A percentile compares a stretch with the other conserved stretches of the same genome.
These are phyloP conservation scores for Salicornia ramosissima DNA, from an alignment of 148 eudicot species.

Conservation along the genomic window DNA sequence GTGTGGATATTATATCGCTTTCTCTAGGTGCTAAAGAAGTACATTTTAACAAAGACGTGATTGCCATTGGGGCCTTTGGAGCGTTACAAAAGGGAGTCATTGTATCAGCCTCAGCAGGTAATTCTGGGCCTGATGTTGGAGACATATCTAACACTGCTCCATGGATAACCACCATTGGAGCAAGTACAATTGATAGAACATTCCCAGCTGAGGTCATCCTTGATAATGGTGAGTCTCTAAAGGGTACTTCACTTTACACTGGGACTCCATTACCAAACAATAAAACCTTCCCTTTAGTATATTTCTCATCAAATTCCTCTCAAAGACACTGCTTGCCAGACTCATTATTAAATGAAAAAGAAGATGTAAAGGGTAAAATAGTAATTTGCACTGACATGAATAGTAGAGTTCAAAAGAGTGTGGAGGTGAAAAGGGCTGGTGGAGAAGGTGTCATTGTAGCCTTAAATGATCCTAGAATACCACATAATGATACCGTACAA, in stretches of 20 bases:
- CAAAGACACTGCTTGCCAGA: not conserved
- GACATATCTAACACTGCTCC: conserved; percentile 45
- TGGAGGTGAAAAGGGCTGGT: not conserved
- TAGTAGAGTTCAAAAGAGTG: not conserved
- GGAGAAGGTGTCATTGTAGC: not conserved
- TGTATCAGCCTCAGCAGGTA: conserved; percentile 52
- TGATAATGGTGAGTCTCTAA: conserved; percentile 7
- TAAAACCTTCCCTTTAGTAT: not conserved
- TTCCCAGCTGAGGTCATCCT: conserved; percentile 37
- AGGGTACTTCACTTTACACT: conserved; percentile 20
- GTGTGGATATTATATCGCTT: conserved; percentile 56
- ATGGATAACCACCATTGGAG: conserved; percentile 61
- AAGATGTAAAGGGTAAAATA: not conserved
- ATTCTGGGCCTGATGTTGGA: conserved; percentile 30
- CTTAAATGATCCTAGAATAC: not conserved
- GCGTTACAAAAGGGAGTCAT: conserved; percentile 49
- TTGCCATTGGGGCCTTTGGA: conserved; percentile 40
- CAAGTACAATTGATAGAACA: conserved; percentile 53
- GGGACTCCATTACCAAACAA: not conserved
- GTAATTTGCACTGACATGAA: not conserved
- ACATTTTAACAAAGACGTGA: conserved; percentile 15
- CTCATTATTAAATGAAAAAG: not conserved
- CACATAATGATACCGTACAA: not conserved
- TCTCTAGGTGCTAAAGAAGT: conserved; percentile 29
- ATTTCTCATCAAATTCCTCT: not conserved